Conservation (phyloP, 768 basidiomycete species). For the Russula olivacea region DNA sequence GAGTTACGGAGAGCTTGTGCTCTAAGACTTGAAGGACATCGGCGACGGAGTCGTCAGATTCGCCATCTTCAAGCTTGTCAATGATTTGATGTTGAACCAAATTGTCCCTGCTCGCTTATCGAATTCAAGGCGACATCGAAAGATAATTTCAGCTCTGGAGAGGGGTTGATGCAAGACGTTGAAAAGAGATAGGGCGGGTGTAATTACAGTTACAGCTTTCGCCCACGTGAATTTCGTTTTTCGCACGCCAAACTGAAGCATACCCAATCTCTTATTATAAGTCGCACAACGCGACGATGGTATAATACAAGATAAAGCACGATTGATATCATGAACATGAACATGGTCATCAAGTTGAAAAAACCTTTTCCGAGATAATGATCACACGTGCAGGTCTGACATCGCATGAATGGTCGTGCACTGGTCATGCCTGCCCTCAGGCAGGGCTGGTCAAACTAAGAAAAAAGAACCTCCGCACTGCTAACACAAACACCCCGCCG, state of each 20-base stretch:
- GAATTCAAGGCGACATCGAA: no score
- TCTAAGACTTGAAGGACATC: background rate
- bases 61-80: background rate
- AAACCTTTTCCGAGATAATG: background rate
- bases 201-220: no score
- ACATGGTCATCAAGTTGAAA: background rate
- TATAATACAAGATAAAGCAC: background rate
- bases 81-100: no score
- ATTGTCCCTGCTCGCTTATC: no score
- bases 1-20: background rate
- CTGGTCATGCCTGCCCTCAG: background rate
- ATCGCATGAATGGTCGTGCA: background rate
- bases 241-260: no score
- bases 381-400: background rate
- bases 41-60: background rate
- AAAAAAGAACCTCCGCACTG: background rate
- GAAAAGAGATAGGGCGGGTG: no score
- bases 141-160: no score
- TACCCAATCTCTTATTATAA: background rate
- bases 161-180: no score
- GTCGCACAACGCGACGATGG: background rate
- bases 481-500: slow-evolving; percentile 35
- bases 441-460: no score
- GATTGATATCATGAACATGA: background rate
- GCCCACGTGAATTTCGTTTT: no score